Evolutionary conservation across 345 rosid species (phyloP).

Genomic region (Citrus unshiu): DNA sequence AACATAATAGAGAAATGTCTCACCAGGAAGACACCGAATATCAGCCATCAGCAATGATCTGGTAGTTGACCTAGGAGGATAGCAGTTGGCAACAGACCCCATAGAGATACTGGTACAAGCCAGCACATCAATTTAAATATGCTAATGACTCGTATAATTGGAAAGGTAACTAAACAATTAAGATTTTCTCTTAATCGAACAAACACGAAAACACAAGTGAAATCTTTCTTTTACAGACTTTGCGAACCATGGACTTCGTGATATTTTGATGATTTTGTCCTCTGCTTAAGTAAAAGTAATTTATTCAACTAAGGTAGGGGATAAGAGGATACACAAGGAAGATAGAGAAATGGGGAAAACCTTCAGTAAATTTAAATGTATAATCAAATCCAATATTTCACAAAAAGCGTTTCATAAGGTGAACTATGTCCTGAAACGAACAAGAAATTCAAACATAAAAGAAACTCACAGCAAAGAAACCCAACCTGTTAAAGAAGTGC

Average conservation of each 20-base stretch:
- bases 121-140: neutral
- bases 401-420: neutral
- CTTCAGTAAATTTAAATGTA: neutral
- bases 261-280: conserved; percentile 1
- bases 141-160: neutral
- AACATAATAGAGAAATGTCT: conserved; percentile 24
- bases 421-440: neutral
- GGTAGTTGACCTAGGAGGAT: conserved; percentile 55
- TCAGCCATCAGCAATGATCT: conserved; percentile 83
- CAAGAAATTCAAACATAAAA: conserved; percentile 13
- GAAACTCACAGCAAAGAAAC: conserved; percentile 10
- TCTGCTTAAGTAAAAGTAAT: neutral
- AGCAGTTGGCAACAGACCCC: conserved; percentile 79
- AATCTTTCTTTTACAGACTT: neutral
- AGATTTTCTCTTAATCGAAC: neutral
- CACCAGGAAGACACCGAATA: conserved; percentile 94
- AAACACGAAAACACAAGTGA: neutral
- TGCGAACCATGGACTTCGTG: neutral
- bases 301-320: neutral
- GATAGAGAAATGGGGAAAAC: neutral
- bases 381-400: neutral
- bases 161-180: neutral
- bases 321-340: neutral
- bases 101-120: conserved; percentile 62
- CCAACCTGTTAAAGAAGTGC: conserved; percentile 89